Percentiles rank a stretch among this genome's conserved stretches.
Conservation (phyloP, 192 early-diverging fungal genomes). For the Backusella westeae region DNA sequence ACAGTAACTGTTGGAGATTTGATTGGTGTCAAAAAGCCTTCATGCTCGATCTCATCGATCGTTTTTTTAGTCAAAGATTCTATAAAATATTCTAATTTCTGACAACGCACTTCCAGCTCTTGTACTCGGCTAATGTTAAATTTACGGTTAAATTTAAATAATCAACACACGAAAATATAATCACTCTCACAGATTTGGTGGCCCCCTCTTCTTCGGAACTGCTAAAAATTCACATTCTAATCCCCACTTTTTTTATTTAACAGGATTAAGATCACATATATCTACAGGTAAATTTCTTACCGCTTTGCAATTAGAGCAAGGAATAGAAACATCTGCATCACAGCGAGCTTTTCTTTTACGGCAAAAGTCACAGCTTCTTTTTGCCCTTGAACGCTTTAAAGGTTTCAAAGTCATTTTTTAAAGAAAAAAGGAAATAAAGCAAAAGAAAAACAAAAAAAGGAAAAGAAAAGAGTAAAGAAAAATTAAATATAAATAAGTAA, state of each 20-base stretch:
- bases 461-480: conserved; percentile 13
- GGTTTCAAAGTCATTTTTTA: background rate
- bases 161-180: background rate
- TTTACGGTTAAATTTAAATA: background rate
- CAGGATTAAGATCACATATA: background rate
- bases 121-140: conserved; percentile 2
- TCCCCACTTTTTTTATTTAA: conserved; percentile 18
- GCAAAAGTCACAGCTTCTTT: conserved; percentile 43
- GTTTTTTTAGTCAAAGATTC: conserved; percentile 17
- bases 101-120: conserved; percentile 26
- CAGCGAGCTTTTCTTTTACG: conserved; percentile 38
- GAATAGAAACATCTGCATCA: conserved; percentile 33
- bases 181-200: conserved; percentile 24
- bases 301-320: conserved; percentile 39
- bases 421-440: background rate
- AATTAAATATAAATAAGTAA: background rate
- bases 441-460: background rate
- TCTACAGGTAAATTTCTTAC: conserved; percentile 17
- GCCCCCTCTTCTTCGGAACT: conserved; percentile 27
- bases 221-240: conserved; percentile 23
- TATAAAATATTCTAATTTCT: conserved; percentile 31
- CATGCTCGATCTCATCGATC: conserved; percentile 26
- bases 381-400: conserved; percentile 35
- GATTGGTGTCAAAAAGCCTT: conserved; percentile 9
- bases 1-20: background rate